Conservation (phyloP, 306 rosid species). For the Cucurbita moschata region DNA sequence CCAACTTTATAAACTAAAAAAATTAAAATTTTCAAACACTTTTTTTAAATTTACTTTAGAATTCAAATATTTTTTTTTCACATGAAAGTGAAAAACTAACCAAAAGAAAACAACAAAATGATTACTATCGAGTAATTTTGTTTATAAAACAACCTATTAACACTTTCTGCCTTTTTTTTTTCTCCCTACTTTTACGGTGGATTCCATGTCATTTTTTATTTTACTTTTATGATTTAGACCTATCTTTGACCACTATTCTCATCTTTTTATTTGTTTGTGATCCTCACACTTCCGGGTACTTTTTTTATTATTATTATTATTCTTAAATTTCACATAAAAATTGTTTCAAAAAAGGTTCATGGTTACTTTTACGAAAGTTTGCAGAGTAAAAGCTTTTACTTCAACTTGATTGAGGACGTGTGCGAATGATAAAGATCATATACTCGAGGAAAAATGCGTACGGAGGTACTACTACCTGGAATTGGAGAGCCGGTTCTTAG, state of each 20-base stretch:
- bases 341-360: no score
- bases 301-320: neutral
- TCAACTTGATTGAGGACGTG: no score
- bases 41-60: no score
- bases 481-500: slow-evolving; percentile 12
- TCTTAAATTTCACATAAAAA: neutral
- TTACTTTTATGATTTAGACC: neutral
- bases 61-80: neutral
- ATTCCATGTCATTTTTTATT: neutral
- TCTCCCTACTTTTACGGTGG: neutral
- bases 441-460: no score
- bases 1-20: no score
- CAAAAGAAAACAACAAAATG: no score
- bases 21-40: no score
- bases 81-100: neutral
- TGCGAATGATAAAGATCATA: neutral
- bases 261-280: neutral
- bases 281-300: neutral
- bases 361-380: neutral
- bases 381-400: neutral
- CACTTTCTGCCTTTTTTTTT: neutral
- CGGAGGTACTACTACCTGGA: neutral
- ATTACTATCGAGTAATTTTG: neutral
- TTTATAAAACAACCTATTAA: neutral
- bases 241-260: neutral